Evolutionary conservation across 139 green algal genomes (phyloP).

Genomic region (Parachlorella kessleri): DNA sequence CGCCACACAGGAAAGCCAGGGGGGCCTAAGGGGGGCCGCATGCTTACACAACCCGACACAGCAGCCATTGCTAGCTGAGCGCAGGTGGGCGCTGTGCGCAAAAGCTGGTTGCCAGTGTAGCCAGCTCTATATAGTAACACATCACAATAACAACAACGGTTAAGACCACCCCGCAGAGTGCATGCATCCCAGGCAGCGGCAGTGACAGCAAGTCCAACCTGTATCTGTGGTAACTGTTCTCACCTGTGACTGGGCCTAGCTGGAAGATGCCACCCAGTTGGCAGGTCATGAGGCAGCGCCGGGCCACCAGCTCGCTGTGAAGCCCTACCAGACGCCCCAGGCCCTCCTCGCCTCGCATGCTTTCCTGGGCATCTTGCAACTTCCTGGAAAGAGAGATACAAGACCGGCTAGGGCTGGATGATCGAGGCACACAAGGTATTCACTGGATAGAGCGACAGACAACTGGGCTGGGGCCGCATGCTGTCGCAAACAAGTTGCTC

Average conservation of each 20-base stretch:
- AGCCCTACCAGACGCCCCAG: slow-evolving; percentile 28
- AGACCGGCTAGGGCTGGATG: too few species aligned
- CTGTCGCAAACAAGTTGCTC: too few species aligned
- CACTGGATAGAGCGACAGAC: too few species aligned
- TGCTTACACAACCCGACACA: too few species aligned
- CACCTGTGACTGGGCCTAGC: slow-evolving; percentile 22
- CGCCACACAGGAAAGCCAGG: too few species aligned
- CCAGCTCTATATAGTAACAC: neutral
- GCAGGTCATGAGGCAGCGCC: slow-evolving; percentile 46
- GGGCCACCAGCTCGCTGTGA: slow-evolving; percentile 42
- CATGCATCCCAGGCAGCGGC: slow-evolving; percentile 27
- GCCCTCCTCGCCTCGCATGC: slow-evolving; percentile 37
- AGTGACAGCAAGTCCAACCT: slow-evolving; percentile 22
- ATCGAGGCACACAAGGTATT: too few species aligned
- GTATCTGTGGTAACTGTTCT: slow-evolving; percentile 19
- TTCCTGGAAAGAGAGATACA: too few species aligned
- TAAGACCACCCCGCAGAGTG: neutral
- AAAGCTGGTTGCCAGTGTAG: neutral
- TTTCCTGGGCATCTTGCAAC: neutral
- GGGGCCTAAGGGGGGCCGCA: too few species aligned
- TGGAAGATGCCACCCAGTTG: slow-evolving; percentile 48
- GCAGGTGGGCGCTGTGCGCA: too few species aligned
- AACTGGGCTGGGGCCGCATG: too few species aligned
- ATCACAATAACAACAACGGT: neutral
- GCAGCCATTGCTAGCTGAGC: too few species aligned